A percentile compares a stretch with the other conserved stretches of the same genome.
Conservation (phyloP, 2,329 filamentous ascomycete species). For the Hypoxylon sp. region DNA sequence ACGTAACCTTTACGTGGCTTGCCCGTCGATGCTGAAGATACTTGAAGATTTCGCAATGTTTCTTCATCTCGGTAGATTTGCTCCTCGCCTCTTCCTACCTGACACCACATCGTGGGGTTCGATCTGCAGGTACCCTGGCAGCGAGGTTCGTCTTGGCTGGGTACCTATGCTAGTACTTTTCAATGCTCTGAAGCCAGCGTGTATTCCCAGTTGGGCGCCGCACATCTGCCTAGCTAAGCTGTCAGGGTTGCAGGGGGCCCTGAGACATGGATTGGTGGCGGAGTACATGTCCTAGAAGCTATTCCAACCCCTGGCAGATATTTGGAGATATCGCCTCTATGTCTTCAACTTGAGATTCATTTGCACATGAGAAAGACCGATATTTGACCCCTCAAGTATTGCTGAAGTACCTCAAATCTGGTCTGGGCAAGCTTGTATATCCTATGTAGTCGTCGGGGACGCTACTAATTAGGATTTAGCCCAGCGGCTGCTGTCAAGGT, state of each 20-base stretch:
- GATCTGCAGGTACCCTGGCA: conserved; percentile 33
- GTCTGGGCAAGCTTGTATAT: conserved; percentile 26
- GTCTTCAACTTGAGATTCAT: conserved; percentile 21
- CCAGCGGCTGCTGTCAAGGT: conserved; percentile 16
- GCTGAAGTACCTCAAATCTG: conserved; percentile 22
- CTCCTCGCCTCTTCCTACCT: conserved; percentile 24
- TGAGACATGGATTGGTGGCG: conserved; percentile 38
- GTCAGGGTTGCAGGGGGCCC: conserved; percentile 19
- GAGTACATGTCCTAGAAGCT: conserved; percentile 31
- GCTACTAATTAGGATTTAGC: conserved; percentile 11
- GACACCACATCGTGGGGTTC: conserved; percentile 20
- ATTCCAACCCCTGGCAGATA: conserved; percentile 24
- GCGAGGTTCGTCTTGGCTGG: conserved; percentile 21
- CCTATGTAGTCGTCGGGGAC: conserved; percentile 25
- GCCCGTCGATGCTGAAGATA: conserved; percentile 9
- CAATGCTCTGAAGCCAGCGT: conserved; percentile 21
- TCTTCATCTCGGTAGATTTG: conserved; percentile 26
- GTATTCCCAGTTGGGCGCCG: conserved; percentile 21
- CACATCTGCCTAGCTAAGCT: conserved; percentile 23
- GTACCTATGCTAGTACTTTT: conserved; percentile 18
- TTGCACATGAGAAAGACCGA: conserved; percentile 17
- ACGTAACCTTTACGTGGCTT: conserved; percentile 6
- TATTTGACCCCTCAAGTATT: conserved; percentile 29
- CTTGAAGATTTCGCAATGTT: conserved; percentile 9
- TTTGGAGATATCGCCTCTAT: conserved; percentile 21